Conservation (phyloP, 495 filamentous ascomycete species). For the Viridothelium virens region DNA sequence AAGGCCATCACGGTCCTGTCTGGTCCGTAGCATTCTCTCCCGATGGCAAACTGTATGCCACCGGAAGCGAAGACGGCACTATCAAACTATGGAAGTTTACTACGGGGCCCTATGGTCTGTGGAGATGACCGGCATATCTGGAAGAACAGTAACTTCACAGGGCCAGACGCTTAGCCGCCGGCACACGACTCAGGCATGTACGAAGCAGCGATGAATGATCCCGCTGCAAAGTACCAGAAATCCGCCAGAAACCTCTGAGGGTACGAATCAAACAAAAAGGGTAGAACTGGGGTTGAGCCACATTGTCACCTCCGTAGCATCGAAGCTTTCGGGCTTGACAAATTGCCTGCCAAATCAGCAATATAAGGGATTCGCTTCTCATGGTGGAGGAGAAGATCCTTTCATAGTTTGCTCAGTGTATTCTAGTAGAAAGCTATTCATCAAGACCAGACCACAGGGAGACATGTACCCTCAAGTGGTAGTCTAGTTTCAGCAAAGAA, state of each 20-base stretch:
- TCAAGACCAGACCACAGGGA: background rate
- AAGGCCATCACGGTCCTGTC: constrained; percentile 94
- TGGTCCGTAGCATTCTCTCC: constrained; percentile 93
- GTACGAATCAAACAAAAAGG: background rate
- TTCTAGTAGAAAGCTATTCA: background rate
- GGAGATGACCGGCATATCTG: constrained; percentile 40
- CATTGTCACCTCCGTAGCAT: background rate
- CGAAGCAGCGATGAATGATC: background rate
- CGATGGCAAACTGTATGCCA: constrained; percentile 90
- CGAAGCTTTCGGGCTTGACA: background rate
- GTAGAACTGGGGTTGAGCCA: background rate
- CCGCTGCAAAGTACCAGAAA: background rate
- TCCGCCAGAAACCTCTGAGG: background rate
- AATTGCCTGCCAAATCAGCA: background rate
- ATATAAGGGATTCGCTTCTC: background rate
- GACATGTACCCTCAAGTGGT: background rate
- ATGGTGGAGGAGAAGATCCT: constrained; percentile 4
- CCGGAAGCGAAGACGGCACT: constrained; percentile 93
- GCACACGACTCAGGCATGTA: background rate
- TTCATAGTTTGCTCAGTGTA: background rate
- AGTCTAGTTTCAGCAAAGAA: background rate
- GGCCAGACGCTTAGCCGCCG: background rate
- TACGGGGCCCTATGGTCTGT: constrained; percentile 58
- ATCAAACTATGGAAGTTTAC: constrained; percentile 87
- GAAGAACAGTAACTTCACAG: background rate